These are phyloP conservation scores for Boehmeria nivea DNA, from an alignment of 306 rosid species.

Conservation along the genomic window DNA sequence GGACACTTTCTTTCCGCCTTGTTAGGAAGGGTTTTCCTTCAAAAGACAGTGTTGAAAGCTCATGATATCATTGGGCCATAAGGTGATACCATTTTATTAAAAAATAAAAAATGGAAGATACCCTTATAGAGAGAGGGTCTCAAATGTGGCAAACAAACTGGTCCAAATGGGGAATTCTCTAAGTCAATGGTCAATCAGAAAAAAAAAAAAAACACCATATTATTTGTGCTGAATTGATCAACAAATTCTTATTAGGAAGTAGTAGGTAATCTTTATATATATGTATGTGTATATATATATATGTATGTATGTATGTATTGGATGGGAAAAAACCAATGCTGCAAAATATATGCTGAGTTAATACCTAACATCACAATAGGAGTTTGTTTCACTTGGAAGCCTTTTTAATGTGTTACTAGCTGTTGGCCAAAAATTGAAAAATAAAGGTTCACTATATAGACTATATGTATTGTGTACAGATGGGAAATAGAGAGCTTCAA, in stretches of 20 bases:
- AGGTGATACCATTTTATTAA: too few species aligned
- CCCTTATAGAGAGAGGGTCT: not conserved
- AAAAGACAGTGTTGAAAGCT: too few species aligned
- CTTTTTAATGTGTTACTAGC: not conserved
- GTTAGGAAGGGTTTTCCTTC: not conserved
- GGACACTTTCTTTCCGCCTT: not conserved
- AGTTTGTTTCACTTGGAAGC: conserved; percentile 12
- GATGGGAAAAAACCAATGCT: not conserved
- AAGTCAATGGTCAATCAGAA: not conserved
- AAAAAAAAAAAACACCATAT: not conserved
- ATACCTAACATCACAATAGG: not conserved
- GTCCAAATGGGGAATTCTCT: not conserved
- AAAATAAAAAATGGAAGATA: too few species aligned
- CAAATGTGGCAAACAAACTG: not conserved
- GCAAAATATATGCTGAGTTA: not conserved
- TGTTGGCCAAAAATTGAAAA: not conserved
- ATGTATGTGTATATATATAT: too few species aligned
- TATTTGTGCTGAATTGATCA: not conserved
- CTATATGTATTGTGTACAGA: too few species aligned
- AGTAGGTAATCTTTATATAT: conserved; percentile 4
- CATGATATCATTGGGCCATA: too few species aligned
- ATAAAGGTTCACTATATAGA: not conserved
- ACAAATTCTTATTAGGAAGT: not conserved
- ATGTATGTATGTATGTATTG: not conserved
- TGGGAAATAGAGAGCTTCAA: too few species aligned